These are phyloP conservation scores for Chimonanthus salicifolius DNA, from an alignment of 164 flowering plant species.

Conservation along the genomic window DNA sequence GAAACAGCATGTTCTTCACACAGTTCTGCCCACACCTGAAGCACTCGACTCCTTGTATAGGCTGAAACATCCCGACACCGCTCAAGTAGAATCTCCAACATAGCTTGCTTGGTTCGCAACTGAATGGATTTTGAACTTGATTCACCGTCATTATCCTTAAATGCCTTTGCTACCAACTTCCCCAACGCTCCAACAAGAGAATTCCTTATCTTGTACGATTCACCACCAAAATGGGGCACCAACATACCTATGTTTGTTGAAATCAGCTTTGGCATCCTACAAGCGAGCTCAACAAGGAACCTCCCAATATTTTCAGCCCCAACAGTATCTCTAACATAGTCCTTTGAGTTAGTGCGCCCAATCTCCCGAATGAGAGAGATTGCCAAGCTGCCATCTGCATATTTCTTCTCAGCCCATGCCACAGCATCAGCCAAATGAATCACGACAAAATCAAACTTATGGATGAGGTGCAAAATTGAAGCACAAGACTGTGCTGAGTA, in stretches of 20 bases:
- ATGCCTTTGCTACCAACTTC: slow-evolving; percentile 78
- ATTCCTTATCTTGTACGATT: slow-evolving; percentile 94
- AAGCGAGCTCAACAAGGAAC: slow-evolving; percentile 89
- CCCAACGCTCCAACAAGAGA: slow-evolving; percentile 91
- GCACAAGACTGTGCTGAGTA: slow-evolving; percentile 77
- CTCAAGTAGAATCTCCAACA: slow-evolving; percentile 90
- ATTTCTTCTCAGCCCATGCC: slow-evolving; percentile 74
- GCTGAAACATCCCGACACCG: slow-evolving; percentile 93
- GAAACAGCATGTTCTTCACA: slow-evolving; percentile 91
- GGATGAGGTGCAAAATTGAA: slow-evolving; percentile 77
- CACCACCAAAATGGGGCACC: slow-evolving; percentile 95
- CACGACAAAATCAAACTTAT: slow-evolving; percentile 73
- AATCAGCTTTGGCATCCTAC: slow-evolving; percentile 70
- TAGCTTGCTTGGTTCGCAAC: slow-evolving; percentile 88
- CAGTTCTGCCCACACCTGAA: slow-evolving; percentile 97
- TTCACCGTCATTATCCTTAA: slow-evolving; percentile 78
- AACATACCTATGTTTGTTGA: slow-evolving; percentile 77
- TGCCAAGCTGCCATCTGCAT: slow-evolving; percentile 79
- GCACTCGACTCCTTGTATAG: slow-evolving; percentile 92
- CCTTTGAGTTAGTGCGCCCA: slow-evolving; percentile 82
- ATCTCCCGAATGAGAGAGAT: slow-evolving; percentile 69
- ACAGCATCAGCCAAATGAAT: slow-evolving; percentile 74
- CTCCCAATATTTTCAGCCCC: slow-evolving; percentile 96
- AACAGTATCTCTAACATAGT: slow-evolving; percentile 71
- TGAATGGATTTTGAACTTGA: slow-evolving; percentile 67